Evolutionary conservation across 371 early-diverging fungal species (phyloP), one percentile per base, ranked within the genome.

Genomic region (Scutellospora calospora): DNA sequence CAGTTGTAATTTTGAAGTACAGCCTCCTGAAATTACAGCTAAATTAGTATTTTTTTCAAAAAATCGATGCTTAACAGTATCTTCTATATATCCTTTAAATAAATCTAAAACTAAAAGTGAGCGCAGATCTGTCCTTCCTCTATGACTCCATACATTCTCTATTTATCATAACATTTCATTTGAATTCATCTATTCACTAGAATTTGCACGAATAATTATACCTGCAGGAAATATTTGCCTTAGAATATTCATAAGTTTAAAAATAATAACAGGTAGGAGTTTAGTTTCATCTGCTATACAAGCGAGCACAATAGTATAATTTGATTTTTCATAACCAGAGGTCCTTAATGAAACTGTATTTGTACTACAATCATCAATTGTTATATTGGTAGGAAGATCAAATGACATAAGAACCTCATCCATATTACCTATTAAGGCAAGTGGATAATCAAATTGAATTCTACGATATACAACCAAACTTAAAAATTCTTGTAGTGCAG

Each of bases 21-120:
- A 41, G 16, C 76, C 38, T 38, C 76, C 60, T 18, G 76, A 59
- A 60, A 76, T 76, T 14, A 76, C 25, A 66, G 66, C 66, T 9
- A 66, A 38, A 38, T 66, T 66, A n/a, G 8, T 38, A 66, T 66
- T 38, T 33, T 66, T 66, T 66, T 18, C 66, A 33, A 5, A 2
- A 60, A 66, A 66, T 41, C 41, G 5, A 38, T 66, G 14, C 33
- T 66, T 66, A n/a, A 66, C n/a, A 66, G 66, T n/a, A 38, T 66
- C 25, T 25, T 22, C 38, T 25, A 68, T 29, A 68, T 25, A 35
- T 29, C 14, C 54, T 20, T 11, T 8, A 60, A n/a, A 60, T 60
- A 27, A 60, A 60, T 60, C 60, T 60, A 33, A 35, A 18, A 35
- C 65, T 9, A 38, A 38, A 38, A 38, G 8, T 38, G 8, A 38